phyloP scores from a whole-genome alignment of 441 rosid species.

The Gossypium davidsonii region DNA sequence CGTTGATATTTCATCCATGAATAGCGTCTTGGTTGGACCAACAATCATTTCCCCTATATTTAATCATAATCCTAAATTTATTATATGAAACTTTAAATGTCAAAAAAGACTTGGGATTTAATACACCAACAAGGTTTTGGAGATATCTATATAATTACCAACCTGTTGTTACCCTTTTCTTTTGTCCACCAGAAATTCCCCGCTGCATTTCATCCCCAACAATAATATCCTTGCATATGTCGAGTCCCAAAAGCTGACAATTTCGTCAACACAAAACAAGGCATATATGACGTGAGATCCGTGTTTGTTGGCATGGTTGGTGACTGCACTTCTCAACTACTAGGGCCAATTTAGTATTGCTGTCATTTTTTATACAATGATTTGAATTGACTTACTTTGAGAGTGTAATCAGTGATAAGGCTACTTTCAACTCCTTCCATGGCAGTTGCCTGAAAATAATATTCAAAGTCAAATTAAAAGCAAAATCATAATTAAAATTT shows the following conservation, averaged over 20 bases:
- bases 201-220: constrained; percentile 85
- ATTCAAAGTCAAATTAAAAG: not conserved
- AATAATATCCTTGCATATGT: constrained; percentile 82
- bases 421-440: constrained; percentile 61
- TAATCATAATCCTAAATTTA: not conserved
- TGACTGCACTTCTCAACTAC: no score
- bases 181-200: constrained; percentile 92
- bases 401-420: constrained; percentile 57
- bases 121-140: not conserved
- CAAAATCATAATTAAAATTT: no score
- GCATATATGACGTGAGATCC: not conserved
- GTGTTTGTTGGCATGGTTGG: no score
- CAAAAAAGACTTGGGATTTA: not conserved
- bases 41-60: constrained; percentile 88
- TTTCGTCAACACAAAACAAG: not conserved
- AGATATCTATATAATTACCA: not conserved
- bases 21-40: constrained; percentile 80
- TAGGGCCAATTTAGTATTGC: no score
- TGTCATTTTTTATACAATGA: not conserved
- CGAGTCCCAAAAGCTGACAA: constrained; percentile 73
- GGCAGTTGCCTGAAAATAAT: constrained; percentile 45
- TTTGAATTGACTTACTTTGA: constrained; percentile 37
- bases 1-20: constrained; percentile 98
- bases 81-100: no score
- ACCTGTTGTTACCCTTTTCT: constrained; percentile 88